Evolutionary conservation across 2,329 filamentous ascomycete species (phyloP).

Genomic region (Biscogniauxia marginata): DNA sequence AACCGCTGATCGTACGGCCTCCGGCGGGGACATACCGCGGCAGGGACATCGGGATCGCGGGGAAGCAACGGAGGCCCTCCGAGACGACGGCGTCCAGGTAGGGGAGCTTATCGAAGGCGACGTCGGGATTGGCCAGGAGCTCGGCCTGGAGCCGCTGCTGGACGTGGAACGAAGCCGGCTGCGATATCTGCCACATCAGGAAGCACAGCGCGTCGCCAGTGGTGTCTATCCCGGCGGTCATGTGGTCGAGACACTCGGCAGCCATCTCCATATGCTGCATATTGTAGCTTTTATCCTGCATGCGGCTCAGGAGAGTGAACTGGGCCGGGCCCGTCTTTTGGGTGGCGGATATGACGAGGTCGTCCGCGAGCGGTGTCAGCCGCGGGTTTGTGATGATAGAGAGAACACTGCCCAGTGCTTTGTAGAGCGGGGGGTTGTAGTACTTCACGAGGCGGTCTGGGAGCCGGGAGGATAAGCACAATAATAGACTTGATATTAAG

Average conservation of each 20-base stretch:
- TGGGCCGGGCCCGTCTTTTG: slow-evolving; percentile 44
- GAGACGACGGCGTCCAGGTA: slow-evolving; percentile 64
- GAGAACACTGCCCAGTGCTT: slow-evolving; percentile 45
- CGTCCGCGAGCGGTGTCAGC: slow-evolving; percentile 56
- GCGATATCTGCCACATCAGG: slow-evolving; percentile 69
- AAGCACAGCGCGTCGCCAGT: slow-evolving; percentile 69
- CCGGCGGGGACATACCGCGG: slow-evolving; percentile 56
- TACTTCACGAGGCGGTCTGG: slow-evolving; percentile 59
- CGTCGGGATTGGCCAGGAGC: slow-evolving; percentile 40
- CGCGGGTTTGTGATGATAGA: slow-evolving; percentile 52
- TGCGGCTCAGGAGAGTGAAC: slow-evolving; percentile 59
- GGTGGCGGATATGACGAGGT: slow-evolving; percentile 55
- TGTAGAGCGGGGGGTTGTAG: slow-evolving; percentile 54
- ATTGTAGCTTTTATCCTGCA: slow-evolving; percentile 50
- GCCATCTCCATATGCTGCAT: slow-evolving; percentile 56
- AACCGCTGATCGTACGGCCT: slow-evolving; percentile 55
- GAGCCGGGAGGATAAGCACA: neutral
- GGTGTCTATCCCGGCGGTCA: slow-evolving; percentile 71
- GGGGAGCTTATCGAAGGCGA: slow-evolving; percentile 48
- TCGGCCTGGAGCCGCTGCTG: slow-evolving; percentile 56
- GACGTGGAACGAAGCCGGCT: slow-evolving; percentile 49
- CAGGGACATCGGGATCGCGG: slow-evolving; percentile 66
- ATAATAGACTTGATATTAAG: neutral
- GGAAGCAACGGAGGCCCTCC: slow-evolving; percentile 62
- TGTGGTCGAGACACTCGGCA: slow-evolving; percentile 69